These are phyloP conservation scores for Diaporthe caulivora DNA, from an alignment of 2,329 filamentous ascomycete species.

Conservation along the genomic window DNA sequence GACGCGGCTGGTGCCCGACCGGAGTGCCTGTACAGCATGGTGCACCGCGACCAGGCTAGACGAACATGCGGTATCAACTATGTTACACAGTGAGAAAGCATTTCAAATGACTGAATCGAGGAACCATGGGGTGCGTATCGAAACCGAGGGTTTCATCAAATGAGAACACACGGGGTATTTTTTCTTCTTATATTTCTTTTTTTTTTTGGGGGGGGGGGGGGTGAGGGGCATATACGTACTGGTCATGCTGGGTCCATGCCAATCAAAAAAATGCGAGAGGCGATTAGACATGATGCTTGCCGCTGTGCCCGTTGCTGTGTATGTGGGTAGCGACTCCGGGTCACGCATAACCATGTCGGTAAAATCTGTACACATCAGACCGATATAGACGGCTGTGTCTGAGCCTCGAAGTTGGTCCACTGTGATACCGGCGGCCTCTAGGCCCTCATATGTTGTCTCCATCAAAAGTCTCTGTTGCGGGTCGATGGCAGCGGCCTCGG, in stretches of 20 bases:
- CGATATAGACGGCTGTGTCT: slow-evolving; percentile 47
- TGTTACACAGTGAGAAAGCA: too few species aligned
- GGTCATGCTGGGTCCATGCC: slow-evolving; percentile 49
- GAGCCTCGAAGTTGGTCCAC: slow-evolving; percentile 41
- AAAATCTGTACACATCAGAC: slow-evolving; percentile 41
- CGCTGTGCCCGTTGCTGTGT: slow-evolving; percentile 38
- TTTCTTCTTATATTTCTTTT: too few species aligned
- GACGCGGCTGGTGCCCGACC: slow-evolving; percentile 46
- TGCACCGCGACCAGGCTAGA: slow-evolving; percentile 54
- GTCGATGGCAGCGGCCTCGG: slow-evolving; percentile 41
- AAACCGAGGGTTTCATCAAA: too few species aligned
- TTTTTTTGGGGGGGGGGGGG: too few species aligned
- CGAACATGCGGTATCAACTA: slow-evolving; percentile 61
- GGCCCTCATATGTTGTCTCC: slow-evolving; percentile 39
- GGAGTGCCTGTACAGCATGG: slow-evolving; percentile 50
- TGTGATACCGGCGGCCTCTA: slow-evolving; percentile 40
- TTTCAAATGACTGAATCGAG: too few species aligned
- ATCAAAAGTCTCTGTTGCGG: slow-evolving; percentile 29
- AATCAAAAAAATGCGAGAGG: slow-evolving; percentile 51
- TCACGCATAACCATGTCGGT: too few species aligned
- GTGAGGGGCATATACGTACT: too few species aligned
- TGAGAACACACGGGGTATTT: too few species aligned
- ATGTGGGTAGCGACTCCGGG: too few species aligned
- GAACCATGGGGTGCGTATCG: too few species aligned
- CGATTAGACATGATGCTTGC: slow-evolving; percentile 52